Evolutionary conservation across 495 filamentous ascomycete genomes (phyloP).

Genomic region (Hypoxylon crocopeplum): DNA sequence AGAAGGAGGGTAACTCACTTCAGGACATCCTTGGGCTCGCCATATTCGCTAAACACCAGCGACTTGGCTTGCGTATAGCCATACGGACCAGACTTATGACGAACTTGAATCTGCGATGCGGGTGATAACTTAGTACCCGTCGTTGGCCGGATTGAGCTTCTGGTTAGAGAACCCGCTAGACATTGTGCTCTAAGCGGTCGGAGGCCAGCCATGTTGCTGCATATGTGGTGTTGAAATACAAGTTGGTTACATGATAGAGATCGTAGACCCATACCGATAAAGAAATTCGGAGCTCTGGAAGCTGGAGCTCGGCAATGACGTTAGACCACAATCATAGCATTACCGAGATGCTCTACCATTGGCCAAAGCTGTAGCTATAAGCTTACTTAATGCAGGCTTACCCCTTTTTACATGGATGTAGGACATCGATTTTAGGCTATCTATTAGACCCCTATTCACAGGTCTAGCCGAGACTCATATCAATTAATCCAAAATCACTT

Average conservation of each 20-base stretch:
- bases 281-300: slow-evolving; percentile 33
- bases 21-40: slow-evolving; percentile 84
- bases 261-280: slow-evolving; percentile 11
- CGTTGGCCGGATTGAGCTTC: slow-evolving; percentile 20
- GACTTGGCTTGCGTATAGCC: slow-evolving; percentile 97
- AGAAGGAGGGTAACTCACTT: slow-evolving; percentile 52
- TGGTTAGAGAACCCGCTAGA: slow-evolving; percentile 7
- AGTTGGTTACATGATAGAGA: not conserved
- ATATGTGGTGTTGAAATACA: slow-evolving; percentile 1
- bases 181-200: slow-evolving; percentile 27
- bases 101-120: slow-evolving; percentile 19
- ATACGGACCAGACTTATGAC: slow-evolving; percentile 66
- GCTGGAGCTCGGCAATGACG: slow-evolving; percentile 36
- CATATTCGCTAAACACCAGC: slow-evolving; percentile 82
- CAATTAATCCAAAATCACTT: not conserved
- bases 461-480: not conserved
- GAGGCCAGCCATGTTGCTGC: slow-evolving; percentile 24
- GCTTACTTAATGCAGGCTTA: slow-evolving; percentile 17
- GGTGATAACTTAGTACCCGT: not conserved
- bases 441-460: no score
- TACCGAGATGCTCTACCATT: slow-evolving; percentile 25
- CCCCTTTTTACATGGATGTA: slow-evolving; percentile 18
- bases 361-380: slow-evolving; percentile 18
- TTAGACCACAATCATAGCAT: slow-evolving; percentile 19
- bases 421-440: slow-evolving; percentile 13